Base-by-base conservation (phyloP, 768 basidiomycete genomes). In the Cytidiella melzeri region DNA sequence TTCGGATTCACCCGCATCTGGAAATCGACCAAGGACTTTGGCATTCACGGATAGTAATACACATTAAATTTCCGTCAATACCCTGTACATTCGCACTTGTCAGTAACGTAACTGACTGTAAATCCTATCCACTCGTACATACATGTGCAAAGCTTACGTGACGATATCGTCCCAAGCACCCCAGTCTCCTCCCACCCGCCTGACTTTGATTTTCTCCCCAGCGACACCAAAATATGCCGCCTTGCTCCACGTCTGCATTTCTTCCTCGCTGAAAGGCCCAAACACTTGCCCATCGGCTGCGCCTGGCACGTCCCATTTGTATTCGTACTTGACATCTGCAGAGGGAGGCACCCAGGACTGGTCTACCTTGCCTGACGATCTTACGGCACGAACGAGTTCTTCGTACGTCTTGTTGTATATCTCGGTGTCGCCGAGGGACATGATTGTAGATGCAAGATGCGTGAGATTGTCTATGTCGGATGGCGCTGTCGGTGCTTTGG, bases 341-440 rank as follows among this genome's bases (percentile, higher is more conserved):
- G 83, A 85, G 1, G 85, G 83, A 9, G 92, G 87, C 0, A 73
- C 67, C 91, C 92, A 92, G 44, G 75, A 71, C 2, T 71, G 59
- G 30, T 79, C 75, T 37, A 92, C 87, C 23, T 67, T 71, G 34
- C 87, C 89, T 4, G 87, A 81, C 3, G 80, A 73, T 26, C 88
- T 80, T 19, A 93, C 77, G 34, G 75, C 70, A 50, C 87, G 83
- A 18, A 95, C 80, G 45, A 95, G 74, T 61, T 90, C 84, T 57
- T 92, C 90, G 62, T 90, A 90, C 0, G 87, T 86, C 63, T 79
- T 83, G 36, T 83, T 85, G 68, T 94, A 95, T 47, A 94, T 78
- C 59, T 94, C 91, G 15, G 77, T 73, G 53, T 95, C 90, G 20
- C 89, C 90, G 12, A 92, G 75, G 0, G 85, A 83, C 82, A 95